These are phyloP conservation scores for Nelumbo lutea DNA, from an alignment of 164 flowering plant genomes.

Conservation along the genomic window DNA sequence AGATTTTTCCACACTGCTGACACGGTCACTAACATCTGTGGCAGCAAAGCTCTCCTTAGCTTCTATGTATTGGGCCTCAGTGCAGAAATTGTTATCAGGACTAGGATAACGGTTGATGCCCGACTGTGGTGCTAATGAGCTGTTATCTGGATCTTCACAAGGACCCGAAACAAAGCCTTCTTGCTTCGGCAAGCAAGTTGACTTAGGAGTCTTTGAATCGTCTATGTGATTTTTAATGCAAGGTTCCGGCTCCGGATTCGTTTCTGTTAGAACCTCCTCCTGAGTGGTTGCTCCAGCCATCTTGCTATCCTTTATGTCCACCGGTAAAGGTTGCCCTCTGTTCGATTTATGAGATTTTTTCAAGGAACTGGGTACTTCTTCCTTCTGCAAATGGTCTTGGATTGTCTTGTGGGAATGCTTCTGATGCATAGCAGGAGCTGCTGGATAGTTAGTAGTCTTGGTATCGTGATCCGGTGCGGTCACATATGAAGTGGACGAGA, in stretches of 20 bases:
- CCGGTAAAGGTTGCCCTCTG: constrained; percentile 24
- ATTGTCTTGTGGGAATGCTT: constrained; percentile 23
- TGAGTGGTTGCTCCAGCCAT: constrained; percentile 10
- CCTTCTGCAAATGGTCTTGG: constrained; percentile 14
- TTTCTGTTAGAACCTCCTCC: constrained; percentile 13
- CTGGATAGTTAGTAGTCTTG: constrained; percentile 12
- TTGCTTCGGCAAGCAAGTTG: constrained; percentile 21
- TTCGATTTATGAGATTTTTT: constrained; percentile 18
- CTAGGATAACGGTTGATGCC: constrained; percentile 31
- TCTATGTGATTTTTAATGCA: constrained; percentile 21
- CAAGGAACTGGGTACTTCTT: constrained; percentile 23
- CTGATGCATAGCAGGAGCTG: constrained; percentile 16
- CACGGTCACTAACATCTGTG: constrained; percentile 51
- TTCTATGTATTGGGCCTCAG: constrained; percentile 41
- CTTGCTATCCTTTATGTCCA: constrained; percentile 11
- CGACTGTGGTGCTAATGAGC: constrained; percentile 23
- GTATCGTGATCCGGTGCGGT: constrained; percentile 15
- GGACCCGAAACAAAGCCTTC: constrained; percentile 10
- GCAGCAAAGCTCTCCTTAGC: constrained; percentile 65
- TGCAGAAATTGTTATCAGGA: constrained; percentile 42
- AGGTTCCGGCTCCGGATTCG: constrained; percentile 17
- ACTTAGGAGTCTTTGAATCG: constrained; percentile 21
- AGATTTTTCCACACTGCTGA: constrained; percentile 41
- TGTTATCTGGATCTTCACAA: constrained; percentile 10
- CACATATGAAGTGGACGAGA: constrained; percentile 25